A percentile compares a stretch with the other conserved stretches of the same genome.
phyloP scores from a whole-genome alignment of 306 rosid species.

The Malus domestica region DNA sequence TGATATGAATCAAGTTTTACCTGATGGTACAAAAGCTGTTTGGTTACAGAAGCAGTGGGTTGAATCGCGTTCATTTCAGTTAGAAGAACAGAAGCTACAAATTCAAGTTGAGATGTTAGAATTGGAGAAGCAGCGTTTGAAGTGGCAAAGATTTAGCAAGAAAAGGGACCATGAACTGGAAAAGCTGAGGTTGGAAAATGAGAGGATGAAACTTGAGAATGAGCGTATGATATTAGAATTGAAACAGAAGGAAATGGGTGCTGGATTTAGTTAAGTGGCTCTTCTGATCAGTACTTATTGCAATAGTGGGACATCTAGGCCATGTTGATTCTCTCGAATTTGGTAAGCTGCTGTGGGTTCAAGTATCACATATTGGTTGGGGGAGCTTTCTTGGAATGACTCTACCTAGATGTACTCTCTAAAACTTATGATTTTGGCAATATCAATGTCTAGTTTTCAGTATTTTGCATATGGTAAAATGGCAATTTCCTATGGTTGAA shows the following conservation, averaged over 20 bases:
- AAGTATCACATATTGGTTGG: conserved; percentile 19
- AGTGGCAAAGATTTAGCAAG: conserved; percentile 77
- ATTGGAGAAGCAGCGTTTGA: conserved; percentile 66
- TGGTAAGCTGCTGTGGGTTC: conserved; percentile 23
- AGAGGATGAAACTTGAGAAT: conserved; percentile 81
- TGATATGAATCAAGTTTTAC: conserved; percentile 42
- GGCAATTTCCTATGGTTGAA: conserved; percentile 17
- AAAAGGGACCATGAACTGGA: conserved; percentile 80
- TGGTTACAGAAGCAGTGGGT: conserved; percentile 67
- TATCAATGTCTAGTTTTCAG: conserved; percentile 16
- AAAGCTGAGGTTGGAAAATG: conserved; percentile 70
- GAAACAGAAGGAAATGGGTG: conserved; percentile 54
- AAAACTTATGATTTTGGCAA: conserved; percentile 23
- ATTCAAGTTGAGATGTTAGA: conserved; percentile 71
- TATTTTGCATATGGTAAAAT: conserved; percentile 12
- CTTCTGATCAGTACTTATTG: conserved; percentile 6
- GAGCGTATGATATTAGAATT: conserved; percentile 61
- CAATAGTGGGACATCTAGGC: neutral
- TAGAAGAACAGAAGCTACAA: conserved; percentile 81
- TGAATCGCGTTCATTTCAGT: conserved; percentile 54
- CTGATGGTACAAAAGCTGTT: conserved; percentile 48
- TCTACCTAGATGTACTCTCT: conserved; percentile 10
- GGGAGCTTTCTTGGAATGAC: conserved; percentile 19
- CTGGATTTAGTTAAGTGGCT: conserved; percentile 39
- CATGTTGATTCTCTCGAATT: neutral